A percentile compares a stretch with the other conserved stretches of the same genome.
Conservation (phyloP, 2,329 filamentous ascomycete genomes). For the Arthrinium phaeospermum region DNA sequence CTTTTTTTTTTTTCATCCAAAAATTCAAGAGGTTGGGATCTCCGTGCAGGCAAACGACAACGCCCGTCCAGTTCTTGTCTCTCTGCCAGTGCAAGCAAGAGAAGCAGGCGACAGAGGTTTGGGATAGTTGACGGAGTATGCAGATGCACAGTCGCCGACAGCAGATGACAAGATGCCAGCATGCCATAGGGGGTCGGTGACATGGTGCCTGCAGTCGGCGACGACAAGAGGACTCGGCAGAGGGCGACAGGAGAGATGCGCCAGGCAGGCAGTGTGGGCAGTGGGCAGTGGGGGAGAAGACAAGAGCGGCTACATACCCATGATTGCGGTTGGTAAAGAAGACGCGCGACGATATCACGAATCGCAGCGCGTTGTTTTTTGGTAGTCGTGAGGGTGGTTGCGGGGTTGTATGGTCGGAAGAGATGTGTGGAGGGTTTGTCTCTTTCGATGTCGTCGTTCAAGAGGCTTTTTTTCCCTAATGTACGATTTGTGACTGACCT, state of each 20-base stretch:
- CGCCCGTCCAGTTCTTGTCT: background rate
- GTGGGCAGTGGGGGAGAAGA: background rate
- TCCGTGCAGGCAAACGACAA: background rate
- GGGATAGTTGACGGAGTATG: background rate
- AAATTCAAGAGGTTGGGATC: background rate
- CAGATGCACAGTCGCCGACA: background rate
- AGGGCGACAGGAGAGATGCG: background rate
- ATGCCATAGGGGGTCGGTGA: background rate
- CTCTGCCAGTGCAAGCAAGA: conserved; percentile 6
- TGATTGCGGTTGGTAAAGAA: conserved; percentile 59
- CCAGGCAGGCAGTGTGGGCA: conserved; percentile 9
- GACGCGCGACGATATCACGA: conserved; percentile 34
- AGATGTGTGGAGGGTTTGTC: background rate
- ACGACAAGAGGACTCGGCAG: background rate
- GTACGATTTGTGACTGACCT: conserved; percentile 12
- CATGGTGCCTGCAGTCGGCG: background rate
- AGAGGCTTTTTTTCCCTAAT: conserved; percentile 15
- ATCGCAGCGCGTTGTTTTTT: conserved; percentile 32
- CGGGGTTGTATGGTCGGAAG: conserved; percentile 9
- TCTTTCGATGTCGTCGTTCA: conserved; percentile 11
- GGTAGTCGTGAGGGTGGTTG: conserved; percentile 22
- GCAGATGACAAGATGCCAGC: background rate
- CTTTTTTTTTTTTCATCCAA: conserved; percentile 23
- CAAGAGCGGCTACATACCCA: conserved; percentile 55
- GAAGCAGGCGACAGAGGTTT: background rate